Percentiles rank a stretch among this genome's conserved stretches.
Evolutionary conservation across 2,329 filamentous ascomycete species (phyloP).

Genomic region (Ascochyta koolunga): DNA sequence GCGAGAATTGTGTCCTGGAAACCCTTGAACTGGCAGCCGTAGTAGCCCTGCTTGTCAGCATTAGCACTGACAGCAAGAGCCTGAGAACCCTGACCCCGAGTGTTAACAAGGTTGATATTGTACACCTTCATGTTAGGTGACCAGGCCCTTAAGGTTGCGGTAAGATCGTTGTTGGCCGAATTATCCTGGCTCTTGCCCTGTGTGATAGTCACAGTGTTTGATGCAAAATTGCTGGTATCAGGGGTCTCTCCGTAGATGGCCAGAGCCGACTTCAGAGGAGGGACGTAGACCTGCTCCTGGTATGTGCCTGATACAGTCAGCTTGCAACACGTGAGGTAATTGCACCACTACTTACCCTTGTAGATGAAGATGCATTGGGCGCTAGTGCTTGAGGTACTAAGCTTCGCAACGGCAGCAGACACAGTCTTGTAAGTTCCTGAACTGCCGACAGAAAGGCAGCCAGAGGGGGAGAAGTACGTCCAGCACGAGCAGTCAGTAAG

Average conservation of each 20-base stretch:
- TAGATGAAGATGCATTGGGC: constrained; percentile 68
- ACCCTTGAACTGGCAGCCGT: constrained; percentile 61
- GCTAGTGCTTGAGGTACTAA: constrained; percentile 57
- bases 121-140: constrained; percentile 65
- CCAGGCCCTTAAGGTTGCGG: constrained; percentile 56
- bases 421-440: constrained; percentile 56
- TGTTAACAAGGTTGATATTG: constrained; percentile 63
- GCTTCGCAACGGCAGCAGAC: constrained; percentile 63
- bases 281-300: constrained; percentile 64
- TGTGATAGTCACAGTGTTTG: constrained; percentile 65
- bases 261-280: constrained; percentile 55
- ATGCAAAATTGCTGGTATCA: constrained; percentile 54
- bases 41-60: constrained; percentile 61
- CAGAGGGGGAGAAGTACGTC: constrained; percentile 37
- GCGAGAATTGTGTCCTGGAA: constrained; percentile 61
- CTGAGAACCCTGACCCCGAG: constrained; percentile 57
- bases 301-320: constrained; percentile 55
- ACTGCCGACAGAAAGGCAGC: constrained; percentile 57
- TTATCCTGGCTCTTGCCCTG: constrained; percentile 55
- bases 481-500: constrained; percentile 19
- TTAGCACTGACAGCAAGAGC: constrained; percentile 62
- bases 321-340: not conserved
- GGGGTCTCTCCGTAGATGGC: constrained; percentile 67
- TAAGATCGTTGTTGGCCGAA: constrained; percentile 60
- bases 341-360: constrained; percentile 39